Percentiles rank a stretch among this genome's conserved stretches.
Conservation (phyloP, 257 asterid genomes). For the Cynanchum wilfordii region DNA sequence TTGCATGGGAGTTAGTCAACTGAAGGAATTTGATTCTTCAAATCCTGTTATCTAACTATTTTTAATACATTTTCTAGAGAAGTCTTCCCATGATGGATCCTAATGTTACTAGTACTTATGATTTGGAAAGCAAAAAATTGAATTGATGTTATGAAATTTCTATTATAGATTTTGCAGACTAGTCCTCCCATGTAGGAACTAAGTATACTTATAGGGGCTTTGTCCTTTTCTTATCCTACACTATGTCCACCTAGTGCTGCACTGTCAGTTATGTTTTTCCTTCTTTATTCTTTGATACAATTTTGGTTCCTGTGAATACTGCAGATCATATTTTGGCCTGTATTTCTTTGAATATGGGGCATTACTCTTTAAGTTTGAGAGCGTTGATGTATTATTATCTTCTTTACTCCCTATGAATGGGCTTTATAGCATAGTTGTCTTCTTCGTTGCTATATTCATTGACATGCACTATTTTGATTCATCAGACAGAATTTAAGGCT, state of each 20-base stretch:
- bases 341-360: no score
- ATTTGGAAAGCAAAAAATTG: neutral
- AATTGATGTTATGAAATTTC: no score
- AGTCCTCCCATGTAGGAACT: neutral
- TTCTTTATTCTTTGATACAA: neutral
- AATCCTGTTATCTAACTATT: neutral
- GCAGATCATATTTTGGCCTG: no score
- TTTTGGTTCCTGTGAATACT: neutral
- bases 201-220: no score
- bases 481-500: neutral
- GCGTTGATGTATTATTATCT: neutral
- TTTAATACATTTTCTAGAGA: neutral
- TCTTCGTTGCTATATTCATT: neutral
- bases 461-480: neutral
- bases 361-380: neutral
- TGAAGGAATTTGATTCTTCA: neutral
- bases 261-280: neutral
- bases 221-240: neutral
- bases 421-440: neutral
- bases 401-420: neutral
- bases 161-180: neutral
- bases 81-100: neutral
- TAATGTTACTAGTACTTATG: neutral
- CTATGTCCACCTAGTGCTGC: neutral
- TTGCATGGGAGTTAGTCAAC: neutral